Percentiles rank a stretch among this genome's conserved stretches.
phyloP scores from a whole-genome alignment of 305 asterid species.

The Fraxinus latifolia region DNA sequence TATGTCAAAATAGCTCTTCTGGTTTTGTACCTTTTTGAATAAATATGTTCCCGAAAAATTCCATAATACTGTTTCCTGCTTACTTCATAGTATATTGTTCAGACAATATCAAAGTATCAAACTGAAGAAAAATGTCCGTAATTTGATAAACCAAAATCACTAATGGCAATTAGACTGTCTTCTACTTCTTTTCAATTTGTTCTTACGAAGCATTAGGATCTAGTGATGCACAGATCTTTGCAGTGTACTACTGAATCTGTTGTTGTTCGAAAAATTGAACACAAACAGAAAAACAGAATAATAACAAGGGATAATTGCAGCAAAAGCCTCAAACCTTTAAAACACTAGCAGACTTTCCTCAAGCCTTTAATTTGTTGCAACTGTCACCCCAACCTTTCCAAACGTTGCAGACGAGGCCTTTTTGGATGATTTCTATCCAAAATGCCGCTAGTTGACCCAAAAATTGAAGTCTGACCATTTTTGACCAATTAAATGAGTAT shows the following conservation, averaged over 20 bases:
- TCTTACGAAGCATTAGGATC: neutral
- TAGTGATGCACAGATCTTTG: neutral
- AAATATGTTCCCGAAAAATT: neutral
- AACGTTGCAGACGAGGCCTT: too few species aligned
- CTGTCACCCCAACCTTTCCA: too few species aligned
- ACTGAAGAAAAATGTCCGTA: neutral
- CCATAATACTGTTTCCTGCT: neutral
- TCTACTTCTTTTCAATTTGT: neutral
- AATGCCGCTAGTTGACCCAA: too few species aligned
- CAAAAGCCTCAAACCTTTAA: too few species aligned
- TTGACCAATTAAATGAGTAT: too few species aligned
- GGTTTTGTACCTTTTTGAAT: neutral
- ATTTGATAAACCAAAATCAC: too few species aligned
- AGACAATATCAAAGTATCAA: neutral
- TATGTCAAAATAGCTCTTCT: neutral
- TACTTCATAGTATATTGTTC: neutral
- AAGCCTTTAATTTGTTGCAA: too few species aligned
- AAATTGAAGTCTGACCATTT: too few species aligned
- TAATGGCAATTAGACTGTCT: neutral
- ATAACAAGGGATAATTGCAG: too few species aligned
- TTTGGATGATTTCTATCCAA: too few species aligned
- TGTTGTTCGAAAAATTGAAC: neutral
- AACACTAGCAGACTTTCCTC: too few species aligned
- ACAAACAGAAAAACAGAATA: neutral
- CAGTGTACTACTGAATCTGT: neutral